These are phyloP conservation scores for Annulohypoxylon truncatum DNA, from an alignment of 2,329 filamentous ascomycete genomes.

Conservation along the genomic window DNA sequence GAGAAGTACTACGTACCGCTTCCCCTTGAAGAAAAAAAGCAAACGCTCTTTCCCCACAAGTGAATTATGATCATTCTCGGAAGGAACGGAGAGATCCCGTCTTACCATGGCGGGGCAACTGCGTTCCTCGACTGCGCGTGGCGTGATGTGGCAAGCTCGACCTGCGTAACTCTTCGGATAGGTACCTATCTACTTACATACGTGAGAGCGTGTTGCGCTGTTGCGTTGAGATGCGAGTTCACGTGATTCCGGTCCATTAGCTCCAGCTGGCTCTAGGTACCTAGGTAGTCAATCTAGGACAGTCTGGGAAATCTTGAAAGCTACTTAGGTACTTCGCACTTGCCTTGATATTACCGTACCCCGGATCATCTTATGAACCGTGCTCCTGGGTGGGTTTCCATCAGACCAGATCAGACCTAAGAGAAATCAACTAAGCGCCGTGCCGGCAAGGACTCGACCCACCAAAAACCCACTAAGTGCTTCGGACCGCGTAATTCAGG, in stretches of 20 bases:
- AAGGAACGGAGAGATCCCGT: constrained; percentile 27
- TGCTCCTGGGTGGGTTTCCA: background rate
- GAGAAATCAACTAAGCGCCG: background rate
- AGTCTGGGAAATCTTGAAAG: background rate
- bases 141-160: constrained; percentile 1
- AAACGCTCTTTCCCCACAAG: background rate
- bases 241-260: constrained; percentile 4
- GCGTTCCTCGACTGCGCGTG: constrained; percentile 1
- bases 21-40: constrained; percentile 6
- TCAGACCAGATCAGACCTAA: too few relatives aligned
- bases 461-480: constrained; percentile 34
- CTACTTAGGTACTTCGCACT: background rate
- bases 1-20: background rate
- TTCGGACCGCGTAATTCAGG: constrained; percentile 41
- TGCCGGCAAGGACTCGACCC: constrained; percentile 35
- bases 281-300: background rate
- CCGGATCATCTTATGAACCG: constrained; percentile 22
- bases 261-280: background rate
- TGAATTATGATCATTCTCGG: constrained; percentile 14
- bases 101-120: background rate
- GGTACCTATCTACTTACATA: background rate
- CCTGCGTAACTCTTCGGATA: background rate
- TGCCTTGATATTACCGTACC: background rate
- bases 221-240: constrained; percentile 9
- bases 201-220: constrained; percentile 1